Evolutionary conservation across 139 green algal species (phyloP).

Genomic region (Yamagishiella unicocca): DNA sequence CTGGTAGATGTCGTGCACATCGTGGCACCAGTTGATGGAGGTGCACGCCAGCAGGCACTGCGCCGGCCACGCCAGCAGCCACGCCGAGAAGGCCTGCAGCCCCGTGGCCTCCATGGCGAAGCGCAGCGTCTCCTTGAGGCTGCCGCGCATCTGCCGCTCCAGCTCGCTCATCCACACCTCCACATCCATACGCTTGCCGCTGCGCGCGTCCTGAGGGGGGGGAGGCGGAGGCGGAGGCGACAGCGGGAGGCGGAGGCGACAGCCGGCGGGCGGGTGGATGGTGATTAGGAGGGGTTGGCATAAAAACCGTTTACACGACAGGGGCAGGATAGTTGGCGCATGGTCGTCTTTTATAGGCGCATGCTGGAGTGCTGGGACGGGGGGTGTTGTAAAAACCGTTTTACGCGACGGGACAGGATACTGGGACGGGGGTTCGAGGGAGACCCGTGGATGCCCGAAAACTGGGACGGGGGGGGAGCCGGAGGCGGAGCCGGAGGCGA

Average conservation of each 20-base stretch:
- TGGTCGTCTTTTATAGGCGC: no score
- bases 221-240: background rate
- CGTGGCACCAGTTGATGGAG: constrained; percentile 51
- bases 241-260: no score
- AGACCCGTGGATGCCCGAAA: no score
- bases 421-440: no score
- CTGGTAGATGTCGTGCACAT: constrained; percentile 53
- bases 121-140: constrained; percentile 50
- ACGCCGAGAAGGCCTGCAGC: constrained; percentile 42
- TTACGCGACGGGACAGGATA: no score
- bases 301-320: no score
- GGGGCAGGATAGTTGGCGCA: background rate
- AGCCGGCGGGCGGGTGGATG: no score
- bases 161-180: constrained; percentile 59
- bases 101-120: constrained; percentile 33
- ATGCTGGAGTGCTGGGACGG: no score
- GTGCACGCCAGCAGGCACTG: constrained; percentile 48
- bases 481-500: no score
- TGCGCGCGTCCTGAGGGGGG: constrained; percentile 24
- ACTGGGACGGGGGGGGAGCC: no score
- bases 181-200: constrained; percentile 37
- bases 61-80: constrained; percentile 51
- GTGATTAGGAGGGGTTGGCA: background rate
- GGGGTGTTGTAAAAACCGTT: no score
- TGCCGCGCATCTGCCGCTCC: constrained; percentile 55